These are phyloP conservation scores for Jaapia argillacea DNA, from an alignment of 768 basidiomycete genomes.

Conservation along the genomic window DNA sequence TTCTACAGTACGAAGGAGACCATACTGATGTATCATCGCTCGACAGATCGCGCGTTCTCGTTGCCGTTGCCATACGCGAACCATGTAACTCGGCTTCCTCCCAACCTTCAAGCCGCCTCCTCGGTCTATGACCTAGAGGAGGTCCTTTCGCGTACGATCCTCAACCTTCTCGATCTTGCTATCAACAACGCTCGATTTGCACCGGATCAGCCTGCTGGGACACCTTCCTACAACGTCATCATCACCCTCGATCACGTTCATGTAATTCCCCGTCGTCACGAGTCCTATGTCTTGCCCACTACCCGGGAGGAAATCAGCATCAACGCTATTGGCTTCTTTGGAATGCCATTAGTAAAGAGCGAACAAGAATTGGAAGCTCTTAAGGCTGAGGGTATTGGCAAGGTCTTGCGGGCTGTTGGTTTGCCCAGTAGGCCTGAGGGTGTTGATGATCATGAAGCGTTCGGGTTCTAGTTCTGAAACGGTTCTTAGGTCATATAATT, in stretches of 20 bases:
- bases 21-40: too few relatives aligned
- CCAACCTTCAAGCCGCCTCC: slow-evolving; percentile 24
- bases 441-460: too few relatives aligned
- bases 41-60: slow-evolving; percentile 71
- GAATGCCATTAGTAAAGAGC: slow-evolving; percentile 82
- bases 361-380: slow-evolving; percentile 65
- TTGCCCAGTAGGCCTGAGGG: slow-evolving; percentile 58
- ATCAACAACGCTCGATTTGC: slow-evolving; percentile 67
- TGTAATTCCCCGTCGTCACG: slow-evolving; percentile 67
- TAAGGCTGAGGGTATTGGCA: slow-evolving; percentile 48
- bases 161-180: slow-evolving; percentile 66
- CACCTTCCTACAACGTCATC: slow-evolving; percentile 76
- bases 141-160: slow-evolving; percentile 48
- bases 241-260: slow-evolving; percentile 80
- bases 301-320: slow-evolving; percentile 57
- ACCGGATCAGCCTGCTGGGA: slow-evolving; percentile 47
- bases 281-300: slow-evolving; percentile 41
- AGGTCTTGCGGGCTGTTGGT: slow-evolving; percentile 55
- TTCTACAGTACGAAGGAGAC: too few relatives aligned
- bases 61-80: slow-evolving; percentile 73
- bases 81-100: slow-evolving; percentile 57
- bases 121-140: slow-evolving; percentile 33
- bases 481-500: too few relatives aligned
- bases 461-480: too few relatives aligned
- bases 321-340: slow-evolving; percentile 86